Base-by-base conservation (phyloP, 2,329 filamentous ascomycete species). In the Hymenoscyphus repandus region DNA sequence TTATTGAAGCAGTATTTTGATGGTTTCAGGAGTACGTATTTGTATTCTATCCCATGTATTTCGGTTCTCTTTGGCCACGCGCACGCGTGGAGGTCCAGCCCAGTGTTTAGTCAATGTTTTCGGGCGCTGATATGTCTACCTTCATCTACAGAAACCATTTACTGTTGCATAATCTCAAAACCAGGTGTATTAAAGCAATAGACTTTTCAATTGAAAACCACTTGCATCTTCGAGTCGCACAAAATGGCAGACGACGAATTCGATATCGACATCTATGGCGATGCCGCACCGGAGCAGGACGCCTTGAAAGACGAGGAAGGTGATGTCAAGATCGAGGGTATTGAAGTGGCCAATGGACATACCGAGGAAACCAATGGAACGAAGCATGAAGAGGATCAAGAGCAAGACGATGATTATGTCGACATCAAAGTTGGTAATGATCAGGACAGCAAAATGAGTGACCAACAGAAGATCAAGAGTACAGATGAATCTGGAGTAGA, bases 201-300 rank as follows among this genome's bases (percentile, higher is more conserved):
- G 41, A 54, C 54, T 42, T 53, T 47, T 52, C 45, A 50, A 40
- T 50, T 56, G 44, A 50, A 50, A 43, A 44, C 20, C 49, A 45
- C 33, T 54, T 53, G 46, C 53, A 55, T 46, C 42, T 44, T 51
- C 36, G 38, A 42, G 39, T 31, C 44, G 34, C 27, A 18, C 58
- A 55, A 51, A 48, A 86, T 86, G 83, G 80, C 82, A 60, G 83
- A 86, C 62, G 82, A 85, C 63, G 82, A 85, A 62, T 86, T 84
- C 67, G 83, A 86, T 61, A 85, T 87, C 70, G 83, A 87, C 60
- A 83, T 86, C 62, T 87, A 86, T 64, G 83, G 81, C 61, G 83
- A 85, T 61, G 72, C 74, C 52, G 72, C 70, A 53, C 69, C 71
- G 50, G 73, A 78, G 20, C 69, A 74, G 52, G 68, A 72, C 55